These are phyloP conservation scores for Polyplosphaeria fusca DNA, from an alignment of 495 filamentous ascomycete species.

Conservation along the genomic window DNA sequence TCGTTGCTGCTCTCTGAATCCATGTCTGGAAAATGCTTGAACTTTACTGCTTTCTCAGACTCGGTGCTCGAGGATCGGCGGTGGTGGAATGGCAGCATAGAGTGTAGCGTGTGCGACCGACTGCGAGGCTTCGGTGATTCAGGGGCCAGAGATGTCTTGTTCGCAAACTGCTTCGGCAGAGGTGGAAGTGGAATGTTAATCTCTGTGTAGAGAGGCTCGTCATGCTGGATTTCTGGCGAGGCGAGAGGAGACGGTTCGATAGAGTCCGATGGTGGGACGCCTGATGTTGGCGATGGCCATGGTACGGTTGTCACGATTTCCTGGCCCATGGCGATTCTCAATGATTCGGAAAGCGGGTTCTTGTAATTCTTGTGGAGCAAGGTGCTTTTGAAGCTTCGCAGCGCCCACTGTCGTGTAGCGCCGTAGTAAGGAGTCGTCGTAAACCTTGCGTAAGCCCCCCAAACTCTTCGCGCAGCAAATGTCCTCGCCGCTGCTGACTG, in stretches of 20 bases:
- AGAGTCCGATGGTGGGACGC: not conserved
- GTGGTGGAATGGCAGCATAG: slow-evolving; percentile 9
- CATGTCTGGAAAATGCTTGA: too few relatives aligned
- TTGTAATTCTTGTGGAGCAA: too few relatives aligned
- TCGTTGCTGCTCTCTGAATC: slow-evolving; percentile 1
- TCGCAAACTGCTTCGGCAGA: slow-evolving; percentile 1
- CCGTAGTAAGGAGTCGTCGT: too few relatives aligned
- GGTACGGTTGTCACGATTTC: too few relatives aligned
- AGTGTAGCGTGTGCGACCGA: slow-evolving; percentile 13
- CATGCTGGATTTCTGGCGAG: slow-evolving; percentile 3
- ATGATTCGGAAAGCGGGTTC: too few relatives aligned
- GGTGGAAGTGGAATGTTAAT: slow-evolving; percentile 21
- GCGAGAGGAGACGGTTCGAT: not conserved
- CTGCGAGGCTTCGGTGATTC: not conserved
- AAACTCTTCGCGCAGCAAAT: too few relatives aligned
- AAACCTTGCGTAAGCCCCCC: too few relatives aligned
- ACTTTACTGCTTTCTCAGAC: not conserved
- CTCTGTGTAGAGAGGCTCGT: slow-evolving; percentile 27
- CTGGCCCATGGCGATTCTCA: too few relatives aligned
- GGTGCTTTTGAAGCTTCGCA: too few relatives aligned
- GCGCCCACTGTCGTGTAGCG: too few relatives aligned
- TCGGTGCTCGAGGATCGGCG: slow-evolving; percentile 1
- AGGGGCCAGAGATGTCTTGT: not conserved
- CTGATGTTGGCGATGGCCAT: too few relatives aligned
- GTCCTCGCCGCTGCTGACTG: too few relatives aligned